A percentile compares a stretch with the other conserved stretches of the same genome.
phyloP scores from a whole-genome alignment of 2,329 filamentous ascomycete genomes.

The Neonectria hederae region DNA sequence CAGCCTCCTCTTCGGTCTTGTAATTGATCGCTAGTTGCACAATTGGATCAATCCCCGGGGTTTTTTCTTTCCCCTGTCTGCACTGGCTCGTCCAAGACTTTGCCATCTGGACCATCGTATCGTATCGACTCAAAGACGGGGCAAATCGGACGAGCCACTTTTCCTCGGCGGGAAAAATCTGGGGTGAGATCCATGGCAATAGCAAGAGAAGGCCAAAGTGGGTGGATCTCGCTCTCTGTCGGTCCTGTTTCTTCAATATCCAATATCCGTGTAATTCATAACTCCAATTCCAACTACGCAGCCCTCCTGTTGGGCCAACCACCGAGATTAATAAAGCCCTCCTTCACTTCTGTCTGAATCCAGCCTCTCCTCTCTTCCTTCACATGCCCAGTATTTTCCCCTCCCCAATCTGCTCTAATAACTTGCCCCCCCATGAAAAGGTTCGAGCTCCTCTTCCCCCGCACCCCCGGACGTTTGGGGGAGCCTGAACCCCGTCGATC shows the following conservation, averaged over 20 bases:
- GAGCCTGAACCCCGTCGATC: constrained; percentile 35
- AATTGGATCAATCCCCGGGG: constrained; percentile 4
- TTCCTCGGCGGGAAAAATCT: not conserved
- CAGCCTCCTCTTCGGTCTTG: not conserved
- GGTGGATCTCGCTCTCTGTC: not conserved
- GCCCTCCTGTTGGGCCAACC: not conserved
- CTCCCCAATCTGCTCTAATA: not conserved
- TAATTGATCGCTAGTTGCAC: not conserved
- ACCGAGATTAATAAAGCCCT: constrained; percentile 4
- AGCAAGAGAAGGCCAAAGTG: not conserved
- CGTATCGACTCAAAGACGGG: not conserved
- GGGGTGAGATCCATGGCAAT: constrained; percentile 1
- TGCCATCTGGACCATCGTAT: not conserved
- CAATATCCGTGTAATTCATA: not conserved
- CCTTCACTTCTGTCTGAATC: not conserved
- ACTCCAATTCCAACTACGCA: not conserved
- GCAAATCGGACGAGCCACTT: constrained; percentile 24
- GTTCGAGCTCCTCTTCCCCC: not conserved
- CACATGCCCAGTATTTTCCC: constrained; percentile 5
- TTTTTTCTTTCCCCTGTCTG: not conserved
- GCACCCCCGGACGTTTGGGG: constrained; percentile 15
- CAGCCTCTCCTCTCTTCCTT: not conserved
- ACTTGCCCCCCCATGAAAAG: too few species aligned
- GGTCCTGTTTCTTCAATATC: not conserved
- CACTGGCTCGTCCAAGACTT: constrained; percentile 10